Conservation (phyloP, 202 grass and related monocot species). For the Eragrostis tef region DNA sequence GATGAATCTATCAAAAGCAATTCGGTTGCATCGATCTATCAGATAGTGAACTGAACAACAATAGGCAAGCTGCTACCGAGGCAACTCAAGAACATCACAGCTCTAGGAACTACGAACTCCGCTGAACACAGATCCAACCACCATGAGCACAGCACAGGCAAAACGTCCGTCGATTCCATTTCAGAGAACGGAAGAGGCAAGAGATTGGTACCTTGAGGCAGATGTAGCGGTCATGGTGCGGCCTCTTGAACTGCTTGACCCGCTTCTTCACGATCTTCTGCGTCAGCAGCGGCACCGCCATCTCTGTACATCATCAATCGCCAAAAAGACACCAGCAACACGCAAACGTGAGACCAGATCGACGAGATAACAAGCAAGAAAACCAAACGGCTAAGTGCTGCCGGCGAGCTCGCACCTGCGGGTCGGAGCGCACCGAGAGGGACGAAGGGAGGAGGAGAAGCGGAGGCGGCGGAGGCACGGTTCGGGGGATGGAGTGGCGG, state of each 20-base stretch:
- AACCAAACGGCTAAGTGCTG: not conserved
- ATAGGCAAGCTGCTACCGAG: not conserved
- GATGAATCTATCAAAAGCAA: not conserved
- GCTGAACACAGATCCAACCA: not conserved
- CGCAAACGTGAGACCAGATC: not conserved
- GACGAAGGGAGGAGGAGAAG: not conserved
- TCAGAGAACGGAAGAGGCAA: not conserved
- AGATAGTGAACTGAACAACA: not conserved
- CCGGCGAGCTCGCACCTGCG: conserved; percentile 10
- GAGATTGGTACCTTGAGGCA: conserved; percentile 54
- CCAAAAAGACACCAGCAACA: not conserved
- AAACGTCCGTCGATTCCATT: not conserved
- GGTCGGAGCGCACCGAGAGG: conserved; percentile 7
- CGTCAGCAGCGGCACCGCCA: conserved; percentile 66
- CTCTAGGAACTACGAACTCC: not conserved
- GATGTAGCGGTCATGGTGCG: conserved; percentile 68
- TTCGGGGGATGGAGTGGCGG: too few relatives aligned
- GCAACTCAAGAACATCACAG: not conserved
- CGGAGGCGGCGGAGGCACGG: conserved; percentile 15
- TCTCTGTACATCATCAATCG: conserved; percentile 10
- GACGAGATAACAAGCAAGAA: not conserved
- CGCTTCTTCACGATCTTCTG: conserved; percentile 68
- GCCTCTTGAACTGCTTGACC: conserved; percentile 86
- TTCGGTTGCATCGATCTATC: not conserved
- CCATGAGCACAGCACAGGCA: not conserved